These are phyloP conservation scores for Emergomyces orientalis DNA, from an alignment of 2,329 filamentous ascomycete genomes.

Conservation along the genomic window DNA sequence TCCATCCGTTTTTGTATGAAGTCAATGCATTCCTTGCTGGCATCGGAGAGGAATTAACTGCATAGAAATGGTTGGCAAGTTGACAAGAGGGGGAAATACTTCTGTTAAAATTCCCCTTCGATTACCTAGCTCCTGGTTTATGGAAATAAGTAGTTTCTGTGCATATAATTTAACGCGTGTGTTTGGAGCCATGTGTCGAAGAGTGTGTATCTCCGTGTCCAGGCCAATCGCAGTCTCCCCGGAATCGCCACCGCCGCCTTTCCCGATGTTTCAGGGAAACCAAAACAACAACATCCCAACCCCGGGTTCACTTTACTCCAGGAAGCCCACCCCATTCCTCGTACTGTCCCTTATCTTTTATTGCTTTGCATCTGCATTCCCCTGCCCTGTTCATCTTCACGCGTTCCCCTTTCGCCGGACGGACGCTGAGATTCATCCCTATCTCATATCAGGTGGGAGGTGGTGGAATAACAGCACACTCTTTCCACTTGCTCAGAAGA, in stretches of 20 bases:
- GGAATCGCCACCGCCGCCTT: neutral
- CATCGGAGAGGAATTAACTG: neutral
- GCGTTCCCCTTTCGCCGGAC: neutral
- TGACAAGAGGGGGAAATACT: neutral
- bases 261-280: neutral
- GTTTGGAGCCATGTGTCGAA: neutral
- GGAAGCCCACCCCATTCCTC: neutral
- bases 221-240: neutral
- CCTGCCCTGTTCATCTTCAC: neutral
- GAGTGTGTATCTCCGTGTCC: neutral
- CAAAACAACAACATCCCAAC: conserved; percentile 3
- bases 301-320: neutral
- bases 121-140: neutral
- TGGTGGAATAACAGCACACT: neutral
- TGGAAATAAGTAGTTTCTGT: neutral
- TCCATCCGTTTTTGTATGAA: neutral
- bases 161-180: neutral
- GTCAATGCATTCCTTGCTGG: neutral
- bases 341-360: neutral
- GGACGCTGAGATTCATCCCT: neutral
- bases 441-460: neutral
- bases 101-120: neutral
- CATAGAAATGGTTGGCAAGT: neutral
- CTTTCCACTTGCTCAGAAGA: neutral
- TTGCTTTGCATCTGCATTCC: neutral